Evolutionary conservation across 805 yeast genomes (phyloP).

Genomic region (Wickerhamiella kazuoi): DNA sequence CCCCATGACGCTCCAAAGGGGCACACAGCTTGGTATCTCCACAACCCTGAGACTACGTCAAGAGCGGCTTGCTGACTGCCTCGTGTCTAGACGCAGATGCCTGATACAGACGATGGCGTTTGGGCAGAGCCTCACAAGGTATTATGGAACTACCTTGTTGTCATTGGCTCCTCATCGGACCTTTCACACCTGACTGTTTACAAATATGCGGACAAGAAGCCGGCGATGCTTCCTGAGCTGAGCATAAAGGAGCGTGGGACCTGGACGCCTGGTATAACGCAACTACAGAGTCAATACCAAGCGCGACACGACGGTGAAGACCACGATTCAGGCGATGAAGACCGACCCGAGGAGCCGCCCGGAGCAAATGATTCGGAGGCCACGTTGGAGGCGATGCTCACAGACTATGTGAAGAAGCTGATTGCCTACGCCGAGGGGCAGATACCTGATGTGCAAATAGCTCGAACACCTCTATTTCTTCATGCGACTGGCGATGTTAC

Average conservation of each 20-base stretch:
- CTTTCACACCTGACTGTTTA: conserved; percentile 78
- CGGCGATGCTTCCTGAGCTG: conserved; percentile 6
- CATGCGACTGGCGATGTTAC: conserved; percentile 62
- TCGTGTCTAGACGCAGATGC: no score
- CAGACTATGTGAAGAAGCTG: conserved; percentile 14
- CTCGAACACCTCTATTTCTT: conserved; percentile 46
- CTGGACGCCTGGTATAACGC: conserved; percentile 17
- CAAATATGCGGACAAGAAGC: conserved; percentile 21
- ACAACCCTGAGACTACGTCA: no score
- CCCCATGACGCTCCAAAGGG: no score
- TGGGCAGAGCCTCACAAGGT: conserved; percentile 7
- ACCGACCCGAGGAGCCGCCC: conserved; percentile 3
- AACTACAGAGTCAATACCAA: not conserved
- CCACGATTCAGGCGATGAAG: conserved; percentile 6
- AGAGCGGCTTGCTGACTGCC: no score
- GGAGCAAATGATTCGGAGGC: conserved; percentile 35
- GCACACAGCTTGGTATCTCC: no score
- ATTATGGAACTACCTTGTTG: conserved; percentile 45
- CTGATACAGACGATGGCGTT: not conserved
- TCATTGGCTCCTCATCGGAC: conserved; percentile 83
- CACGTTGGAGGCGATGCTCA: not conserved
- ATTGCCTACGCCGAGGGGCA: conserved; percentile 31
- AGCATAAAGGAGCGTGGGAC: conserved; percentile 29
- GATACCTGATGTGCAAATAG: conserved; percentile 43
- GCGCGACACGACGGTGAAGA: not conserved